phyloP scores from a whole-genome alignment of 805 yeast genomes.

The Grigorovia jiainica region DNA sequence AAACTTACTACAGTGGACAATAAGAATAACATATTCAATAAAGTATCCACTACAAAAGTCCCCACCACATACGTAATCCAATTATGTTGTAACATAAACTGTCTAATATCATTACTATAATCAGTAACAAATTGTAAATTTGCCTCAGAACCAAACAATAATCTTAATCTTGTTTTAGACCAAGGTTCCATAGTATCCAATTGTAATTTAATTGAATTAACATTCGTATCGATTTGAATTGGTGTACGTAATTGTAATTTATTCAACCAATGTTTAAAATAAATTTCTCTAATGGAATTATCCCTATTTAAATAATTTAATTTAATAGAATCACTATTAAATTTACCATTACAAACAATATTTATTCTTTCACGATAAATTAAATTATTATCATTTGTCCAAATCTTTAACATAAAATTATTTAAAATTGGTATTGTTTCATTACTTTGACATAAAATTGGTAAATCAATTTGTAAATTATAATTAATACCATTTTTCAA shows the following conservation, averaged over 20 bases:
- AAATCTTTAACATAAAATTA: not conserved
- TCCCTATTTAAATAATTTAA: no score
- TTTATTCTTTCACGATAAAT: no score
- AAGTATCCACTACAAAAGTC: conserved; percentile 10
- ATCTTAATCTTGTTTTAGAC: not conserved
- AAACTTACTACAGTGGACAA: conserved; percentile 12
- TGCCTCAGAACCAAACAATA: conserved; percentile 17
- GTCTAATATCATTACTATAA: conserved; percentile 23
- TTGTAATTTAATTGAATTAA: not conserved
- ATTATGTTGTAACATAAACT: conserved; percentile 21
- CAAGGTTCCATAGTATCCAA: not conserved
- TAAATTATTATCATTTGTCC: not conserved
- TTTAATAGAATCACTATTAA: no score
- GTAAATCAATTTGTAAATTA: conserved; percentile 17
- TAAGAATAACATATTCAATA: conserved; percentile 12
- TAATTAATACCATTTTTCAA: conserved; percentile 18
- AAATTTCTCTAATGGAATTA: conserved; percentile 1
- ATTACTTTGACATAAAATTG: conserved; percentile 14
- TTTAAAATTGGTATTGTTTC: not conserved
- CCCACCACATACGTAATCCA: conserved; percentile 20
- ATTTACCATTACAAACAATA: no score
- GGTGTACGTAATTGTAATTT: conserved; percentile 12
- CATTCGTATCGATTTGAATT: conserved; percentile 6
- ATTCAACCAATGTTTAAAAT: conserved; percentile 19
- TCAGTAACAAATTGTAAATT: conserved; percentile 16